Conservation (phyloP, 73 alveolate species). For the Breviolum minutum region DNA sequence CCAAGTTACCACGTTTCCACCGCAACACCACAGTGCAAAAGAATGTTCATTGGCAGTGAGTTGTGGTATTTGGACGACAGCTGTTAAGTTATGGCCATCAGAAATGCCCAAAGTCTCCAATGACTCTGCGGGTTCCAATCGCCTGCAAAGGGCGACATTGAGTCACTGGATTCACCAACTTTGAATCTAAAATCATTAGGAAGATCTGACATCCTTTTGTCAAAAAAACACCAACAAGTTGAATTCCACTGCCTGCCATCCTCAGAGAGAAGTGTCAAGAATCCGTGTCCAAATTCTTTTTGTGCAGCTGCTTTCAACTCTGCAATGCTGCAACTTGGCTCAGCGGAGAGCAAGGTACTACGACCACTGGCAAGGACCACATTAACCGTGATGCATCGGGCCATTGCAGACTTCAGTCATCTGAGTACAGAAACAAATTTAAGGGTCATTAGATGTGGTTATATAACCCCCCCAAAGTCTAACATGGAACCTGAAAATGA, state of each 20-base stretch:
- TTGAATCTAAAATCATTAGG: no score
- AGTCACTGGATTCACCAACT: neutral
- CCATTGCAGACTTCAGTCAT: neutral
- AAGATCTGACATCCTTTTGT: no score
- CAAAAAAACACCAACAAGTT: no score
- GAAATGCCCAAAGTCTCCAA: neutral
- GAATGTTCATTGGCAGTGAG: neutral
- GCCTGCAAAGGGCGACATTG: neutral
- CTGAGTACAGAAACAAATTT: no score
- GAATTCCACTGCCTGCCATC: slow-evolving; percentile 24
- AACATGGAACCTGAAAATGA: no score
- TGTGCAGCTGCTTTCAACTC: slow-evolving; percentile 18
- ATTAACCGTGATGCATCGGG: neutral
- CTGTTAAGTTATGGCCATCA: neutral
- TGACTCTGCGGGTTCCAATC: neutral
- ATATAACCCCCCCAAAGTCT: no score
- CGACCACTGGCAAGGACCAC: slow-evolving; percentile 34
- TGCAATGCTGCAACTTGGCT: neutral
- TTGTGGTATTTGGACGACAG: neutral
- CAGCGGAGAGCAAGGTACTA: neutral
- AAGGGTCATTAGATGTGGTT: no score
- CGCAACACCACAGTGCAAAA: slow-evolving; percentile 20
- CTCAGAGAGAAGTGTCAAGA: slow-evolving; percentile 1
- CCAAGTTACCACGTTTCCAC: slow-evolving; percentile 1
- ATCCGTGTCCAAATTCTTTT: neutral